phyloP scores from a whole-genome alignment of 306 rosid genomes.

The Cucumis melo region DNA sequence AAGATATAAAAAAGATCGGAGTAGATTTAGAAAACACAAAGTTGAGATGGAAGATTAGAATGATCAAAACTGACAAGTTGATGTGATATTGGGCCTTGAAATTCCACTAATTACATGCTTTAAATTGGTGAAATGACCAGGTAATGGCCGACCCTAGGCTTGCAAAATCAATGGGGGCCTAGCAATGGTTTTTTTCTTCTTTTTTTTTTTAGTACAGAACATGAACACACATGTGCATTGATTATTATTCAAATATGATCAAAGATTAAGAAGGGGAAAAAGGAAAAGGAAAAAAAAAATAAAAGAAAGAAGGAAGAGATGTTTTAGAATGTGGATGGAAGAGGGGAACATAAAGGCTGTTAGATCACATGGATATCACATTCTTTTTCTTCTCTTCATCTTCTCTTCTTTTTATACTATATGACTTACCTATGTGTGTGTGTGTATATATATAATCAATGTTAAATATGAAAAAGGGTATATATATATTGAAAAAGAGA shows the following conservation, averaged over 20 bases:
- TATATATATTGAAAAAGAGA: neutral
- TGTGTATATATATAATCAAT: neutral
- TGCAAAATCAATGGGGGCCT: slow-evolving; percentile 4
- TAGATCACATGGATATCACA: slow-evolving; percentile 97
- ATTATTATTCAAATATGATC: neutral
- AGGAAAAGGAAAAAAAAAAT: too few species aligned
- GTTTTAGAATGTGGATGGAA: slow-evolving; percentile 6
- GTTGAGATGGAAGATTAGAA: neutral
- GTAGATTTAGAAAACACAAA: neutral
- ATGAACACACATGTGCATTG: slow-evolving; percentile 6
- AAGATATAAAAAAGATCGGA: too few species aligned
- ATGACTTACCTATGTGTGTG: slow-evolving; percentile 16
- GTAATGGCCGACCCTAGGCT: slow-evolving; percentile 2
- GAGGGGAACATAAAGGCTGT: slow-evolving; percentile 71
- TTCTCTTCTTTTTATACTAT: slow-evolving; percentile 54
- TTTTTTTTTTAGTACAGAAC: neutral
- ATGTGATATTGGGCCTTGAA: slow-evolving; percentile 9
- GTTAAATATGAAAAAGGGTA: neutral
- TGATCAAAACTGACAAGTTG: neutral
- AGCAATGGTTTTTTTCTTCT: neutral
- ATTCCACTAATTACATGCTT: slow-evolving; percentile 10
- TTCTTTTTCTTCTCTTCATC: slow-evolving; percentile 17
- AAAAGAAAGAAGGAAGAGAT: neutral
- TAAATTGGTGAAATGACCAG: slow-evolving; percentile 3
- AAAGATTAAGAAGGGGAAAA: neutral